Base-by-base conservation (phyloP, 805 yeast species). In the Wickerhamiella alocasiicola region DNA sequence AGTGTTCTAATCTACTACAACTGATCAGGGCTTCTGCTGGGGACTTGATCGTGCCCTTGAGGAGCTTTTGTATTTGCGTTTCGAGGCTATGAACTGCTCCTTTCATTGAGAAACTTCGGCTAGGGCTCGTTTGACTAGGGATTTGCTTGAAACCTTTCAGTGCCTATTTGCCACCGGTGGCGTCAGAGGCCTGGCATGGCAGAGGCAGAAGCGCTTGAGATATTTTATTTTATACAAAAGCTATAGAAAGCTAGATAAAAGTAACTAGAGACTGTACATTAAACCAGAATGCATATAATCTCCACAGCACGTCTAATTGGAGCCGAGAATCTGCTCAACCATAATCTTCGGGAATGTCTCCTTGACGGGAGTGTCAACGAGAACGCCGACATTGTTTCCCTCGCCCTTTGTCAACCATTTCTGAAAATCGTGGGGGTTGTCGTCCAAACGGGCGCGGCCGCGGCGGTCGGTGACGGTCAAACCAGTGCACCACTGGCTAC, bases 401-500 rank as follows among this genome's bases (percentile, higher is more conserved):
- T 42, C 41, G 33, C 44, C 49, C 18, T 25, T 15, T n/a, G 53
- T 49, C 29, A 52, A 46, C 56, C 56, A 53, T 30, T 46, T 42
- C 19, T 49, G 54, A 27, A 41, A 41, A 42, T 53, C 55, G 32
- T 49, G 50, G 9, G 47, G 47, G 23, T 43, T 46, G 27, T 50
- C 16, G 18, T 40, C 44, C 18, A 24, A 15, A 16, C 44, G 40
- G 17, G 55, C 50, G 13, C 62, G 45, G 20, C 57, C 55, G 29
- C 68, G 54, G 9, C 49, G 44, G 33, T 64, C 68, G 6, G 51
- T 47, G 3, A 62, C 50, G 6, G 65, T 61, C 46, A 44, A 44
- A 1, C 68, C 68, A 40, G 47, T 37, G 5, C 63, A 51, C 62
- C 64, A 62, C 40, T 55, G 55, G 17, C 68, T 67, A n/a, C 15